Evolutionary conservation across 768 basidiomycete species (phyloP).

Genomic region (Tylopilus plumbeoviolaceoides): DNA sequence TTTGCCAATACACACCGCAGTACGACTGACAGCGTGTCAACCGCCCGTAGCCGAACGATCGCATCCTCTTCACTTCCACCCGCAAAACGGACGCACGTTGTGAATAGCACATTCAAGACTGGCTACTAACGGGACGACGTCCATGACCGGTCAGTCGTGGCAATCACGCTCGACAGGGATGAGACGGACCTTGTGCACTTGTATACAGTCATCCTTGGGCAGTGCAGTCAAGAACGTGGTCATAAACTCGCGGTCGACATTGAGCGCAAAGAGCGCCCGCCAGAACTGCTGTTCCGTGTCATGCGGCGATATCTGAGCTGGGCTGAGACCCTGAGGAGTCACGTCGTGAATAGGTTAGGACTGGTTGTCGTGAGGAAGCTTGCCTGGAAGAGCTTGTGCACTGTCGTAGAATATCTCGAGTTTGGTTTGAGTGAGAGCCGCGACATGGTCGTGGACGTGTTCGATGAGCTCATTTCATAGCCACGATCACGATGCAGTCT

Average conservation of each 20-base stretch:
- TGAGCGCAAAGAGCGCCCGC: conserved; percentile 47
- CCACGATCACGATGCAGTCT: conserved; percentile 14
- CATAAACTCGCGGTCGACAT: conserved; percentile 48
- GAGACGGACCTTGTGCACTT: conserved; percentile 45
- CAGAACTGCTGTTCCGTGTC: conserved; percentile 48
- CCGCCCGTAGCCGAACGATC: conserved; percentile 33
- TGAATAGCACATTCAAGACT: conserved; percentile 44
- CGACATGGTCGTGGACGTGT: conserved; percentile 13
- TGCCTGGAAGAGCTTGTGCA: conserved; percentile 48
- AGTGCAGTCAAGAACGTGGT: conserved; percentile 36
- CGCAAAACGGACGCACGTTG: conserved; percentile 40
- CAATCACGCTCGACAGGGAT: not conserved
- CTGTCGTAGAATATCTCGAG: conserved; percentile 46
- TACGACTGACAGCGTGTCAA: conserved; percentile 49
- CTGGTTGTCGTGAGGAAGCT: not conserved
- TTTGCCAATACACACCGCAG: conserved; percentile 50
- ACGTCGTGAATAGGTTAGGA: conserved; percentile 1
- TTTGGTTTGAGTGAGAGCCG: conserved; percentile 25
- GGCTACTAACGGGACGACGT: conserved; percentile 40
- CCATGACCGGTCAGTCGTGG: conserved; percentile 10
- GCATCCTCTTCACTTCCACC: conserved; percentile 27
- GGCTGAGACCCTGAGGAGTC: conserved; percentile 37
- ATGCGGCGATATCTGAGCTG: conserved; percentile 42
- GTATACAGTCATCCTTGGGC: conserved; percentile 48
- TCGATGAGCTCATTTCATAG: not conserved